Base-by-base conservation (phyloP, 2,329 filamentous ascomycete genomes). In the Bertia moriformis region DNA sequence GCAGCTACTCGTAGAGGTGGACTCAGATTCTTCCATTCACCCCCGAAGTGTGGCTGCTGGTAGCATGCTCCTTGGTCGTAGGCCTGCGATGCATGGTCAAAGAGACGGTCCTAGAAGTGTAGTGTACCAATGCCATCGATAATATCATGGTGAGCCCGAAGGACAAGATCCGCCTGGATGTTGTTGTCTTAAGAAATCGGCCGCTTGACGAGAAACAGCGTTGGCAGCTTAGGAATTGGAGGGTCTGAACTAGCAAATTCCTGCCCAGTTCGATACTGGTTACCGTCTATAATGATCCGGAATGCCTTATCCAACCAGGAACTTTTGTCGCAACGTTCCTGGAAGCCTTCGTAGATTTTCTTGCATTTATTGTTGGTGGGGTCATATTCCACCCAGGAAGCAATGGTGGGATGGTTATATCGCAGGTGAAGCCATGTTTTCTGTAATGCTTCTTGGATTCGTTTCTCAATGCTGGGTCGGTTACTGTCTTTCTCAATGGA, bases 101-200 rank as follows among this genome's bases (percentile, higher is more conserved):
- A 38, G 2, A 56, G 44, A n/a, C 51, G 55, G 39, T 59, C 48
- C 18, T 60, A 43, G 2, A 61, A 44, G 2, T 50, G 48, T 3
- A 62, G 48, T 2, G 57, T 56, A 4, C 59, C 60, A 2, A 62
- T 54, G 0, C 60, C 59, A 20, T 62, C 60, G 4, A 62, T 54
- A n/a, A 61, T 52, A 10, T 61, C 56, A 38, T 62, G 59, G 1
- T 55, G 56, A 2, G 54, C 56, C 1, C 58, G 53, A 14, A 62
- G 46, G 3, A 62, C 45, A 0, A 60, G 41, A 22, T 62, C 59
- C 1, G 10, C 33, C 33, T 14, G 33, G 18, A 19, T 14, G 14
- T 7, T 14, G 7, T 14, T 18, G 10, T 18, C 13, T 3, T 19
- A 19, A 3, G 39, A 22, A 3, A 35, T 24, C 19, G 48, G 43